phyloP scores from a whole-genome alignment of 305 asterid species.

The Solanum chacoense region DNA sequence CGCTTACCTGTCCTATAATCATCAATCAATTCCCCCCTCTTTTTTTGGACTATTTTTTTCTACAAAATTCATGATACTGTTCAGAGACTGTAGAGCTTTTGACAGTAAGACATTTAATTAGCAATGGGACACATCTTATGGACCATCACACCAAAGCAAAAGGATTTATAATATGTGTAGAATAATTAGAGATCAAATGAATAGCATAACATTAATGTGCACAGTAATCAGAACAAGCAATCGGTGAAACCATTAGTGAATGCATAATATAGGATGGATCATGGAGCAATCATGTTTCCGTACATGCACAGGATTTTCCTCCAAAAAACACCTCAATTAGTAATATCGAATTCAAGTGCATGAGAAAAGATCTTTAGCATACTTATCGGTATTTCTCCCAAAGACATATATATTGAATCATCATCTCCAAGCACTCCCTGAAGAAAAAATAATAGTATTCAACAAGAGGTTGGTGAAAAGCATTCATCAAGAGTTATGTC shows the following conservation, averaged over 20 bases:
- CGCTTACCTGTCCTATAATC: background rate
- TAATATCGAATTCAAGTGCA: background rate
- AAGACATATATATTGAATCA: constrained; percentile 87
- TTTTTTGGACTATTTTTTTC: background rate
- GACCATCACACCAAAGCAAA: background rate
- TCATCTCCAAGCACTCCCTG: constrained; percentile 69
- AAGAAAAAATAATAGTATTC: background rate
- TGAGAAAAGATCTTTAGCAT: constrained; percentile 22
- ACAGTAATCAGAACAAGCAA: background rate
- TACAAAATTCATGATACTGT: background rate
- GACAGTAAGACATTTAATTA: background rate
- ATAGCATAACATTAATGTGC: background rate
- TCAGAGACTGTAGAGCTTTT: background rate
- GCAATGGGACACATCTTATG: background rate
- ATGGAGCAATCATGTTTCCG: background rate
- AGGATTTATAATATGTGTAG: background rate
- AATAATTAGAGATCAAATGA: background rate
- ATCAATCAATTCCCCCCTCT: background rate
- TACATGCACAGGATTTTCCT: background rate
- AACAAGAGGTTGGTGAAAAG: background rate
- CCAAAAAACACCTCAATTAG: background rate
- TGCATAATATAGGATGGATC: background rate
- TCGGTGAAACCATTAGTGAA: background rate
- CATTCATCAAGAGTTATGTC: background rate
- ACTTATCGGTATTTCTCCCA: constrained; percentile 94